Evolutionary conservation across 2,329 filamentous ascomycete species (phyloP).

Genomic region (Calonectria pseudoturangicola): DNA sequence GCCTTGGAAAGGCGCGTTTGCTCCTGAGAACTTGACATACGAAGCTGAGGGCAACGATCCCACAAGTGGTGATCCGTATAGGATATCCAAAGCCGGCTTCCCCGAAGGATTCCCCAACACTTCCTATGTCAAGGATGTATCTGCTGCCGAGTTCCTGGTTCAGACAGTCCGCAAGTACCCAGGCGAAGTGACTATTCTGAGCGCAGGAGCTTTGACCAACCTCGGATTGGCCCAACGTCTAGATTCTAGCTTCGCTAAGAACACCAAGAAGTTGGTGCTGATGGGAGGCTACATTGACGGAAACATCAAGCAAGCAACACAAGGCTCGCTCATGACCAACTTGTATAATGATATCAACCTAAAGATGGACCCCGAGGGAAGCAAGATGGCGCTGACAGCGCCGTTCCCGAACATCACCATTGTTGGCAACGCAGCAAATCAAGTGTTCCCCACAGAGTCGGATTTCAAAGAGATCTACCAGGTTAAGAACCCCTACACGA

Average conservation of each 20-base stretch:
- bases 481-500: slow-evolving; percentile 15
- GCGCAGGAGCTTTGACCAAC: slow-evolving; percentile 13
- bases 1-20: slow-evolving; percentile 14
- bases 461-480: slow-evolving; percentile 1
- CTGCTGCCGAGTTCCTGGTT: slow-evolving; percentile 13
- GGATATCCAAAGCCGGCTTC: background rate
- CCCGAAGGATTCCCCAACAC: slow-evolving; percentile 6
- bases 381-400: slow-evolving; percentile 13
- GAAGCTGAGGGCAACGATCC: slow-evolving; percentile 8
- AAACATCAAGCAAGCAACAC: slow-evolving; percentile 10
- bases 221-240: slow-evolving; percentile 6
- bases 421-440: slow-evolving; percentile 18
- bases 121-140: background rate
- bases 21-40: slow-evolving; percentile 2
- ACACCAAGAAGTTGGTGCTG: slow-evolving; percentile 14
- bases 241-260: slow-evolving; percentile 7
- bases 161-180: slow-evolving; percentile 15
- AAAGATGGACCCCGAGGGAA: slow-evolving; percentile 17
- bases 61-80: slow-evolving; percentile 12
- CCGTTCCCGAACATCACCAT: slow-evolving; percentile 19
- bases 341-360: slow-evolving; percentile 20
- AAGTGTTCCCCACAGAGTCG: slow-evolving; percentile 7
- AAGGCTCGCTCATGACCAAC: slow-evolving; percentile 12
- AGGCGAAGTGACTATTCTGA: slow-evolving; percentile 8
- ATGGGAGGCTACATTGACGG: slow-evolving; percentile 22